Conservation (phyloP, 306 rosid genomes). For the Gastrolobium villosum region DNA sequence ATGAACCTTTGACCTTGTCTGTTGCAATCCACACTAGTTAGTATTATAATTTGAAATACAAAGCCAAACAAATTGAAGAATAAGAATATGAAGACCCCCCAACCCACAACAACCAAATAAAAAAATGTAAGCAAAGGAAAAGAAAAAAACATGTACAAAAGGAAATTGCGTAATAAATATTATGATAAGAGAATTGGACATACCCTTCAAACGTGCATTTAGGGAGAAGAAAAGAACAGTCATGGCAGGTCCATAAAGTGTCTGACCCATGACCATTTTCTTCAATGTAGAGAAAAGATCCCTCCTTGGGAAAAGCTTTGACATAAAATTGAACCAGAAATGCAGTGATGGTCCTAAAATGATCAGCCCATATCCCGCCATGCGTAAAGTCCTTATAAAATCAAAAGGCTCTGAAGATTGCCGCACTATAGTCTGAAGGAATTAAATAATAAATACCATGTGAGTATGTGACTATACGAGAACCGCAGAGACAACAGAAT, state of each 20-base stretch:
- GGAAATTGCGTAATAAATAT: neutral
- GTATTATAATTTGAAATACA: slow-evolving; percentile 31
- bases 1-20: slow-evolving; percentile 3
- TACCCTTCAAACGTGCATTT: slow-evolving; percentile 88
- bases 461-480: neutral
- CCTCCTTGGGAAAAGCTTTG: slow-evolving; percentile 72
- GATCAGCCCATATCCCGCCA: slow-evolving; percentile 90
- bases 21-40: neutral
- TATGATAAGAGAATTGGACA: slow-evolving; percentile 33
- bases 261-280: slow-evolving; percentile 92
- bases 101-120: neutral
- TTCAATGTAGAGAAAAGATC: slow-evolving; percentile 79
- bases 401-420: slow-evolving; percentile 64
- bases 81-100: neutral
- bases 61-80: slow-evolving; percentile 4
- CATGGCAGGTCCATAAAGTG: slow-evolving; percentile 84
- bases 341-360: slow-evolving; percentile 89
- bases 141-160: neutral
- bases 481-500: slow-evolving; percentile 5
- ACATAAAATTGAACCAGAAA: slow-evolving; percentile 93
- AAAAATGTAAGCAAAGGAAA: neutral
- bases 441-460: slow-evolving; percentile 15
- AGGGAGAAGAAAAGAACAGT: slow-evolving; percentile 82
- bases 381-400: slow-evolving; percentile 79
- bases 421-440: slow-evolving; percentile 63